These are phyloP conservation scores for Tulasnella sp. DNA, from an alignment of 768 basidiomycete genomes.

Conservation along the genomic window DNA sequence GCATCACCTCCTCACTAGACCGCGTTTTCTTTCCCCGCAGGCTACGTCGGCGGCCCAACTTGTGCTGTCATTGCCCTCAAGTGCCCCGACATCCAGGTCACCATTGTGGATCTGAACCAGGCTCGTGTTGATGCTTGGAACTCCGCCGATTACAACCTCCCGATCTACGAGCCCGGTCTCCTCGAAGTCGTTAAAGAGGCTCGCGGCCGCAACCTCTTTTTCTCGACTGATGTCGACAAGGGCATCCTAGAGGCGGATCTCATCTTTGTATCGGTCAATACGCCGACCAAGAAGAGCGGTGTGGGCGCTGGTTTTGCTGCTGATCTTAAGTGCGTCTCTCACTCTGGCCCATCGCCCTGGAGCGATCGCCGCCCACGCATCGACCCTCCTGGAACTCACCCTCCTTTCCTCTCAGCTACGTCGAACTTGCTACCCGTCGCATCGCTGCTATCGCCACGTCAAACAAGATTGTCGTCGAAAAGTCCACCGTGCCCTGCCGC, in stretches of 20 bases:
- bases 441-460: conserved; percentile 85
- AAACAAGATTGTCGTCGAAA: conserved; percentile 97
- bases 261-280: conserved; percentile 98
- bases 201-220: conserved; percentile 92
- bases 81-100: conserved; percentile 87
- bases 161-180: conserved; percentile 97
- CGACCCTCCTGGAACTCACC: not conserved
- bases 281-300: conserved; percentile 96
- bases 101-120: conserved; percentile 96
- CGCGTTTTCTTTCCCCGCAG: conserved; percentile 56
- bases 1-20: conserved; percentile 7
- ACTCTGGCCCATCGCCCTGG: conserved; percentile 3
- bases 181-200: conserved; percentile 79
- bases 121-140: conserved; percentile 96
- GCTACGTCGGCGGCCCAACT: conserved; percentile 93
- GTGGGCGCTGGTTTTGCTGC: conserved; percentile 97
- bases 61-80: conserved; percentile 91
- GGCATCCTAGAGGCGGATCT: conserved; percentile 91
- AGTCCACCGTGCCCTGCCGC: conserved; percentile 97
- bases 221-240: conserved; percentile 89
- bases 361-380: not conserved
- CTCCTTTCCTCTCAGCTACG: conserved; percentile 50
- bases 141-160: conserved; percentile 65
- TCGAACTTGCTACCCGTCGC: conserved; percentile 91
- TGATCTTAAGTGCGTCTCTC: conserved; percentile 76